Conservation (phyloP, 768 basidiomycete species). For the Epithele typhae region DNA sequence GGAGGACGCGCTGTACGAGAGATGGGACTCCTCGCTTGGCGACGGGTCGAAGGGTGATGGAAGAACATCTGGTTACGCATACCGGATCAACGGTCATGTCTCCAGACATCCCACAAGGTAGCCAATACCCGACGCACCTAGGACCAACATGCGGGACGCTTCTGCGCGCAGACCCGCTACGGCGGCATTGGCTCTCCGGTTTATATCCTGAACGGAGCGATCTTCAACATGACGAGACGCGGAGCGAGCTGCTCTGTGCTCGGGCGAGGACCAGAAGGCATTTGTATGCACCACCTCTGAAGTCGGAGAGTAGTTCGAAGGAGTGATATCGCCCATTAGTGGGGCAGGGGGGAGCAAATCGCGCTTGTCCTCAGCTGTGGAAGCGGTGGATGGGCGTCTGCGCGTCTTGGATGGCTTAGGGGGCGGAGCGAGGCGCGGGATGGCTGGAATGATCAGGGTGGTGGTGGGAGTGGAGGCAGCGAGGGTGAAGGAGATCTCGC, state of each 20-base stretch:
- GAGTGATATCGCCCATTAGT: slow-evolving; percentile 14
- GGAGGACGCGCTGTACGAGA: slow-evolving; percentile 14
- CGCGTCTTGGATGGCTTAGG: slow-evolving; percentile 19
- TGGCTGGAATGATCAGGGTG: slow-evolving; percentile 22
- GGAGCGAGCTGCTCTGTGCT: background rate
- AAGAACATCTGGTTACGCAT: slow-evolving; percentile 11
- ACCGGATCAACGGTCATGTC: background rate
- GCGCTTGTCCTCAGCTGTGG: slow-evolving; percentile 37
- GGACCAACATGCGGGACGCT: slow-evolving; percentile 20
- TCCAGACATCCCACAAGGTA: background rate
- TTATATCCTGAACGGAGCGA: slow-evolving; percentile 21
- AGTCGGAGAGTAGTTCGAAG: slow-evolving; percentile 6
- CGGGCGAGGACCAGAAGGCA: background rate
- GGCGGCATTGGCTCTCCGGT: slow-evolving; percentile 21
- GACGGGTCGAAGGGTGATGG: slow-evolving; percentile 27
- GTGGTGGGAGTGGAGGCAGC: slow-evolving; percentile 15
- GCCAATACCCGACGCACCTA: slow-evolving; percentile 16
- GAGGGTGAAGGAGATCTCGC: slow-evolving; percentile 20
- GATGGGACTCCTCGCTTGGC: slow-evolving; percentile 16
- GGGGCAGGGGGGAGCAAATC: slow-evolving; percentile 34
- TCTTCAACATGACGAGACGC: slow-evolving; percentile 9
- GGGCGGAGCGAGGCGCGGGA: slow-evolving; percentile 30
- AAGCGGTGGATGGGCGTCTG: slow-evolving; percentile 40
- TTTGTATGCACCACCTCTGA: background rate
- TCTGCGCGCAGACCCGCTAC: slow-evolving; percentile 24